phyloP scores from a whole-genome alignment of 2,329 filamentous ascomycete genomes.

The Pseudocercospora crystallina region DNA sequence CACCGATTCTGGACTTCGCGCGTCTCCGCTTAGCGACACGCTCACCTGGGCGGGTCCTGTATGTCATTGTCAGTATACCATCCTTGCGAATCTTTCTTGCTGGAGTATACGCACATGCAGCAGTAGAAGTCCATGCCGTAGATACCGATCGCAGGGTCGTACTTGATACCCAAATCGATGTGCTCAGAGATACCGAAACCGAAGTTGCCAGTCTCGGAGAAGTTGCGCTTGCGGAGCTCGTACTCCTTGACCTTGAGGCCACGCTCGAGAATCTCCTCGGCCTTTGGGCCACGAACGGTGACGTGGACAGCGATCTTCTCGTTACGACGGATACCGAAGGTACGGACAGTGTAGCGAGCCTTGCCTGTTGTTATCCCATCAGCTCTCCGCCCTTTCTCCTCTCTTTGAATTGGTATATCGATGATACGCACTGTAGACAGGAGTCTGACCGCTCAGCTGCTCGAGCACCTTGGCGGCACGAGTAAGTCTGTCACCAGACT shows the following conservation, averaged over 20 bases:
- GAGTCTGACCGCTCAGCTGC: conserved; percentile 98
- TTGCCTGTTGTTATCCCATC: conserved; percentile 64
- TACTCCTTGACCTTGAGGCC: conserved; percentile 99
- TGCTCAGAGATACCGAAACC: conserved; percentile 99
- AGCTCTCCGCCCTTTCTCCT: conserved; percentile 3
- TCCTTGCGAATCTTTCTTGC: not conserved
- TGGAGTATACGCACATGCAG: conserved; percentile 74
- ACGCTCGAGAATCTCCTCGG: conserved; percentile 99
- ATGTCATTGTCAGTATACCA: conserved; percentile 16
- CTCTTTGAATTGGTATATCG: not conserved
- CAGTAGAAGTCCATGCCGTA: conserved; percentile 99
- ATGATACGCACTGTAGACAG: conserved; percentile 84
- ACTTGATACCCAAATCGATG: conserved; percentile 99
- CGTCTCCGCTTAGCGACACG: conserved; percentile 94
- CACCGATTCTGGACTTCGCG: conserved; percentile 80
- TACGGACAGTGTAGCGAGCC: conserved; percentile 99
- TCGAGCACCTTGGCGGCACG: conserved; percentile 99
- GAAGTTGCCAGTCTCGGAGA: conserved; percentile 99
- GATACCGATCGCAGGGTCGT: conserved; percentile 96
- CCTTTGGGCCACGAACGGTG: conserved; percentile 98
- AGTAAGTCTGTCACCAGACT: conserved; percentile 99
- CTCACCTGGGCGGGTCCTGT: conserved; percentile 90
- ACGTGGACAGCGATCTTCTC: conserved; percentile 99
- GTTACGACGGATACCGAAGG: conserved; percentile 99
- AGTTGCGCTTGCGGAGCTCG: conserved; percentile 99